These are phyloP conservation scores for Rhodotorula sp. DNA, from an alignment of 1,284 basidiomycete genomes.

Conservation along the genomic window DNA sequence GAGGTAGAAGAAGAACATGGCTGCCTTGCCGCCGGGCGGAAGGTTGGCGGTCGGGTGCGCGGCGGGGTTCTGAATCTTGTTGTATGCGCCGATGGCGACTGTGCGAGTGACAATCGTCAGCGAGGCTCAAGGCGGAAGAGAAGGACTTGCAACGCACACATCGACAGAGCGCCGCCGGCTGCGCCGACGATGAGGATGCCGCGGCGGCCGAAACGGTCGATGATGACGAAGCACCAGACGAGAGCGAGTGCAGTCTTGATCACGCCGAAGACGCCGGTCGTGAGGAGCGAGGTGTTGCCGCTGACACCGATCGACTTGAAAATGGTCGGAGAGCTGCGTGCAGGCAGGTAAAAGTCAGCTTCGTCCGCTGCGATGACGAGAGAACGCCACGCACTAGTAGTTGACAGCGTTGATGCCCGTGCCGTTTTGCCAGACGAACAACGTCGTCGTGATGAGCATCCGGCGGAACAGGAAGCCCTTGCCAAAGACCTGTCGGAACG, in stretches of 20 bases:
- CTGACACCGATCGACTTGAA: conserved; percentile 57
- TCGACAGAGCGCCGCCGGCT: conserved; percentile 51
- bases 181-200: conserved; percentile 54
- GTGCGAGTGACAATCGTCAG: neutral
- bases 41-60: conserved; percentile 30
- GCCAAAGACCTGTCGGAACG: conserved; percentile 32
- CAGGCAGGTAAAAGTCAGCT: neutral
- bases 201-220: conserved; percentile 50
- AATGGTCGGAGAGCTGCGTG: conserved; percentile 60
- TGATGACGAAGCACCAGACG: conserved; percentile 13
- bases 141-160: conserved; percentile 44
- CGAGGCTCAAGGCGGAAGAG: neutral
- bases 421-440: conserved; percentile 38
- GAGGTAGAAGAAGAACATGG: conserved; percentile 47
- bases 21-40: conserved; percentile 38
- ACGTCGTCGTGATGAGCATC: conserved; percentile 49
- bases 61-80: conserved; percentile 33
- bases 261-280: conserved; percentile 55
- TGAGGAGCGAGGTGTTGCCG: conserved; percentile 54
- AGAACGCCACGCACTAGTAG: conserved; percentile 51
- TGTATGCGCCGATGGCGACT: conserved; percentile 18
- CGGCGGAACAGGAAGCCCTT: conserved; percentile 25
- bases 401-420: conserved; percentile 59
- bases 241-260: conserved; percentile 48
- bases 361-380: accelerated